phyloP scores from a whole-genome alignment of 2,329 filamentous ascomycete species.

The Calonectria multiphialidica region DNA sequence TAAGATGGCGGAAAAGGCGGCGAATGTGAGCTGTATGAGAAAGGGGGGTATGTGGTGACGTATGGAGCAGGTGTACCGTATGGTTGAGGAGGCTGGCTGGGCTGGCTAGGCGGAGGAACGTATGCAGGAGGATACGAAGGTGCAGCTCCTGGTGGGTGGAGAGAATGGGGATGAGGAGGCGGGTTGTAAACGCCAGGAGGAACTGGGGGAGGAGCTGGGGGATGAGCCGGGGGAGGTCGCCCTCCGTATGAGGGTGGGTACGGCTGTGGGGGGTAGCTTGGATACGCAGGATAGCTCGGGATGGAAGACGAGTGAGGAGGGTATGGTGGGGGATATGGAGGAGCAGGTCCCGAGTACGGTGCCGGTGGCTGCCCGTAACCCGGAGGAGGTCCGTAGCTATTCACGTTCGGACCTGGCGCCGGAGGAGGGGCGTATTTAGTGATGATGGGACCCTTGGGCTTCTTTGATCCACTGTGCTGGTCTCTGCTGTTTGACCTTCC shows the following conservation, averaged over 20 bases:
- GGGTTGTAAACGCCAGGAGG: conserved; percentile 23
- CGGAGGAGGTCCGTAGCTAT: conserved; percentile 41
- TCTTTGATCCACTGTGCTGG: conserved; percentile 47
- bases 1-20: conserved; percentile 37
- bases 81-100: conserved; percentile 17
- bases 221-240: conserved; percentile 36
- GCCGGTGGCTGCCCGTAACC: conserved; percentile 39
- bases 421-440: conserved; percentile 50
- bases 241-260: conserved; percentile 39
- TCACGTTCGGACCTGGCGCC: conserved; percentile 23
- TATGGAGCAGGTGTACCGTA: conserved; percentile 23
- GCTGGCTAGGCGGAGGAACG: conserved; percentile 25
- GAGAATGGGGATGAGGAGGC: conserved; percentile 18
- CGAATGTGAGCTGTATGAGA: conserved; percentile 34
- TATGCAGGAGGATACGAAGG: conserved; percentile 39
- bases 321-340: conserved; percentile 39
- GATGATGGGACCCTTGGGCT: conserved; percentile 49
- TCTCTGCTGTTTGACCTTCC: conserved; percentile 43
- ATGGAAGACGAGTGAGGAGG: conserved; percentile 37
- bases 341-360: conserved; percentile 40
- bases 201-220: conserved; percentile 24
- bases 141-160: conserved; percentile 23
- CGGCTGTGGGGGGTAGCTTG: conserved; percentile 38
- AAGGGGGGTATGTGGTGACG: conserved; percentile 30
- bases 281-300: conserved; percentile 42